Base-by-base conservation (phyloP, 768 basidiomycete species). In the Hirschioporus abietinus region DNA sequence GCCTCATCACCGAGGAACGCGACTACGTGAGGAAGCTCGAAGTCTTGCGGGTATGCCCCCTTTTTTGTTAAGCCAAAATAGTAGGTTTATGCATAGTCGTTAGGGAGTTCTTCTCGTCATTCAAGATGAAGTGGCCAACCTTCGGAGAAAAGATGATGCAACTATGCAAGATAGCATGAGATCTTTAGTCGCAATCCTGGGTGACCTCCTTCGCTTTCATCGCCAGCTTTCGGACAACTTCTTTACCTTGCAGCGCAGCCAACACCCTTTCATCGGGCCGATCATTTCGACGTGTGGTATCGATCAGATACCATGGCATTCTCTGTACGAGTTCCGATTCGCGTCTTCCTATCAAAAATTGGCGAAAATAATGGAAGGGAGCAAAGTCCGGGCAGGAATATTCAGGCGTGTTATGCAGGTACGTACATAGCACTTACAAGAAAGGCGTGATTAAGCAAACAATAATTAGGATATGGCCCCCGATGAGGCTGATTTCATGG, bases 171-270 rank as follows among this genome's bases (percentile, higher is more conserved):
- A 52, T 52, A 52, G 42, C 42, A 52, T 52, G 42, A 52, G 20
- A 15, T 52, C 42, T 20, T 20, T 52, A 20, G 42, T 12, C 15
- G 42, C 12, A 12, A 52, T 52, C 42, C 12, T 52, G 15, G 42
- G 42, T 10, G 42, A 52, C 12, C 42, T 52, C 20, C 42, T 52
- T 20, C 42, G 42, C 42, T 52, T 52, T 20, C 42, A 52, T 52
- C 42, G 42, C 42, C 42, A 52, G 42, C 42, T 52, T 52, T 52
- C 42, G 42, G 42, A 52, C 42, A 52, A 52, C 42, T 52, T 52
- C 20, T 52, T 52, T 20, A 52, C 42, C 15, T 20, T 52, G 42
- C 42, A 52, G 42, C 42, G 42, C 42, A 52, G 42, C 20, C 42
- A 52, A 52, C 42, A 52, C 12, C 42, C 42, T 15, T 52, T 52